phyloP scores from a whole-genome alignment of 441 rosid species.

The Syzygium malaccense region DNA sequence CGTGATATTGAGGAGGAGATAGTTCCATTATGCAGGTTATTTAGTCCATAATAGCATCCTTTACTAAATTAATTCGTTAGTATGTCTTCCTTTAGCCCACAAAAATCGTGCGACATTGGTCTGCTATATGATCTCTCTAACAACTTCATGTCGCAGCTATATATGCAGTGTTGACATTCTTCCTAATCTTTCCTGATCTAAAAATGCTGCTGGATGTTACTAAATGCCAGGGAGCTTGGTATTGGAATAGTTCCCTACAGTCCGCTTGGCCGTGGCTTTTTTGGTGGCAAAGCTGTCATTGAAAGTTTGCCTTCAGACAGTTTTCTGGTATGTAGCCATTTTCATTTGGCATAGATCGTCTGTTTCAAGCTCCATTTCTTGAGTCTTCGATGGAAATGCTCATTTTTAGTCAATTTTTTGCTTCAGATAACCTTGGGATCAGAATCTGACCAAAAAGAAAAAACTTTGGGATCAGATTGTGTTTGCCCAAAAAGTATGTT shows the following conservation, averaged over 20 bases:
- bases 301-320: constrained; percentile 20
- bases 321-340: constrained; percentile 18
- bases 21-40: constrained; percentile 42
- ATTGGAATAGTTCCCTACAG: constrained; percentile 45
- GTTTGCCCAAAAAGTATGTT: neutral
- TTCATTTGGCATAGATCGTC: neutral
- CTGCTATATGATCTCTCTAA: neutral
- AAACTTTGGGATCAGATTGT: neutral
- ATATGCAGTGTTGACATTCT: neutral
- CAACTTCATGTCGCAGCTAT: neutral
- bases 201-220: neutral
- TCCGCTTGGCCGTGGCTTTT: constrained; percentile 51
- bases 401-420: neutral
- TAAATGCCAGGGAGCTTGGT: constrained; percentile 32
- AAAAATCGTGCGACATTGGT: neutral
- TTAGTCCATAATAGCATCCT: neutral
- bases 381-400: neutral
- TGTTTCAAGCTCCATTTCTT: neutral
- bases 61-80: neutral
- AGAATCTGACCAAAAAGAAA: too few species aligned
- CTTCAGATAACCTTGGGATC: neutral
- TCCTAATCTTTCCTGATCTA: neutral
- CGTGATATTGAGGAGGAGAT: constrained; percentile 55
- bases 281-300: constrained; percentile 29
- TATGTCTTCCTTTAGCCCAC: neutral